Conservation (phyloP, 768 basidiomycete genomes). For the Hericium erinaceus region DNA sequence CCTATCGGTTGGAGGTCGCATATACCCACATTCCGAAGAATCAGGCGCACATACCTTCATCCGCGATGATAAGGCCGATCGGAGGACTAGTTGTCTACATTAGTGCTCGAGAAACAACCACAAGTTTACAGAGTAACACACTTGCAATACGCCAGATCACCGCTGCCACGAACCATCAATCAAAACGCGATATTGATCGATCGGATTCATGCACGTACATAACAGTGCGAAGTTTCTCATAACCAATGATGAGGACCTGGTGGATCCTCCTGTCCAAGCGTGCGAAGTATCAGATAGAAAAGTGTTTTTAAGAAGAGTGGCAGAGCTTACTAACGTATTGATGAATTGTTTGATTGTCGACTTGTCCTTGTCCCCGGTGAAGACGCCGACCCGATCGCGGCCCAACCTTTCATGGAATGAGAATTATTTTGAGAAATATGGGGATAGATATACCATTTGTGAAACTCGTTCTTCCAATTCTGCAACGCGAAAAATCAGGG, state of each 20-base stretch:
- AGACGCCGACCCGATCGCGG: conserved; percentile 44
- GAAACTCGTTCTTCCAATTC: conserved; percentile 95
- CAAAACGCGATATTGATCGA: too few species aligned
- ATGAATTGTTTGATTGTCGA: conserved; percentile 57
- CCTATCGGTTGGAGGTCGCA: conserved; percentile 31
- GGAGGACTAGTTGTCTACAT: conserved; percentile 49
- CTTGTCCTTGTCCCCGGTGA: conserved; percentile 53
- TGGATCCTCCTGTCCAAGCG: conserved; percentile 46
- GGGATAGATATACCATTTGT: conserved; percentile 62
- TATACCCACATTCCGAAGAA: not conserved
- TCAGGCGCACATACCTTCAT: conserved; percentile 59
- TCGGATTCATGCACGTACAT: conserved; percentile 36
- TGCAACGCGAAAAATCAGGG: conserved; percentile 20
- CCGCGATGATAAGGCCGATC: conserved; percentile 89
- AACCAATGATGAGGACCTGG: conserved; percentile 89
- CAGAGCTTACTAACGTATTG: conserved; percentile 45
- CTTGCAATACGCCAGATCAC: conserved; percentile 56
- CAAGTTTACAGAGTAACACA: conserved; percentile 22
- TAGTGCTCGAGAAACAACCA: too few species aligned
- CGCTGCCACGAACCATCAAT: conserved; percentile 23
- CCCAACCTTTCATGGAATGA: conserved; percentile 33
- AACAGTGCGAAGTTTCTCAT: conserved; percentile 79
- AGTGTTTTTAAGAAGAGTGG: not conserved
- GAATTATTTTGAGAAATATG: not conserved
- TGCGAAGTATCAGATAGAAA: not conserved